Base-by-base conservation (phyloP, 148 eudicot species). In the Dianthus caryophyllus region DNA sequence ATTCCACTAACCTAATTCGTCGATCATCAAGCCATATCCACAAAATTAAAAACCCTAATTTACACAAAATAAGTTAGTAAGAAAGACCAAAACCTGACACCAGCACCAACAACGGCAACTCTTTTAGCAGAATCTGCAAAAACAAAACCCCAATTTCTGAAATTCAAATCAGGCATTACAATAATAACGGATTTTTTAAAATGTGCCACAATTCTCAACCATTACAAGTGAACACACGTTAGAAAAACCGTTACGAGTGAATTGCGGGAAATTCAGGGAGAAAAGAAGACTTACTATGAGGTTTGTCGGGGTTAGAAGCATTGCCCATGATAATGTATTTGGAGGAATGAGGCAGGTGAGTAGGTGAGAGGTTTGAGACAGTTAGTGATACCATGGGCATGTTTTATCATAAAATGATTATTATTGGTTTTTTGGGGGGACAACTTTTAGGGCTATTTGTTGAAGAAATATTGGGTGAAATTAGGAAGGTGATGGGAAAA, bases 41-140 rank as follows among this genome's bases (percentile, higher is more conserved):
- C 38, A 33, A 2, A 33, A 33, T 33, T 33, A 3, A 33, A 33
- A 33, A 61, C 36, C 20, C 16, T 10, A 1, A 61, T 36, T 36
- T 20, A 39, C 62, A 6, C 12, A 17, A 2, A 58, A 31, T 17
- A 4, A 29, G 20, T 58, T 2, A 6, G 12, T 2, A 69, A 46
- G 56, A 12, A 21, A 1, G 61, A 1, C 13, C 13, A 41, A 16
- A 69, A 93, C 98, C 98, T 89, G 56, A 89, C 88, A 74, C 96
- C 98, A 71, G 96, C 98, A 75, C 98, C 98, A 75, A 93, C 79
- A 72, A 93, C 98, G 38, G 98, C 98, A 63, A 93, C 95, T 60
- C 88, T 84, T 77, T 80, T 87, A 44, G 75, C 74, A 70, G 80
- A 70, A 76, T 79, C 96, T 92, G 72, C n/a, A 46, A 83, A 72